phyloP scores from a whole-genome alignment of 1,139 yeast genomes.

The Sugiyamaella xylanicola region DNA sequence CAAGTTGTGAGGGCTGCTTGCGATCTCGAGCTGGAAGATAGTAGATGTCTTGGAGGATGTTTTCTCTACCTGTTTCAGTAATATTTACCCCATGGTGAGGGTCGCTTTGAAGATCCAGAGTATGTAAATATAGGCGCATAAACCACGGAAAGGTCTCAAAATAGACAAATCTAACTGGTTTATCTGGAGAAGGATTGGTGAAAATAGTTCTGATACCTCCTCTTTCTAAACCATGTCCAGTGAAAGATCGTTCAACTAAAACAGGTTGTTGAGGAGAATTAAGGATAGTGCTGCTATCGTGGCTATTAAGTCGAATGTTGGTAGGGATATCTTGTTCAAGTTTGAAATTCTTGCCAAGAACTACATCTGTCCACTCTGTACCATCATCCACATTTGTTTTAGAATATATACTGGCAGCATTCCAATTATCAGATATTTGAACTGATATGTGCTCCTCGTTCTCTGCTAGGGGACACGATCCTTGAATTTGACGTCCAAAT shows the following conservation, averaged over 20 bases:
- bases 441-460: conserved; percentile 36
- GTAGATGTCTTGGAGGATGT: conserved; percentile 52
- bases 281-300: conserved; percentile 35
- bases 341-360: conserved; percentile 23
- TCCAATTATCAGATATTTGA: conserved; percentile 37
- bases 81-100: conserved; percentile 30
- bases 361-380: background rate
- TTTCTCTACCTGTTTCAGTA: conserved; percentile 36
- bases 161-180: conserved; percentile 57
- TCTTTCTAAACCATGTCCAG: conserved; percentile 88
- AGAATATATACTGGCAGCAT: conserved; percentile 10
- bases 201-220: conserved; percentile 87
- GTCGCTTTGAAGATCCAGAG: conserved; percentile 46
- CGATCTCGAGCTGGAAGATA: conserved; percentile 83
- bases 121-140: conserved; percentile 78
- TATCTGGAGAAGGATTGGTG: conserved; percentile 57
- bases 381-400: conserved; percentile 6
- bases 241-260: conserved; percentile 76
- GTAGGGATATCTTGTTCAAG: conserved; percentile 32
- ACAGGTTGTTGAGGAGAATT: conserved; percentile 61
- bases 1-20: conserved; percentile 79
- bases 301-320: conserved; percentile 46
- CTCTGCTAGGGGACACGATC: conserved; percentile 57
- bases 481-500: conserved; percentile 68
- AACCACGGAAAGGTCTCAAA: conserved; percentile 94